phyloP scores from a whole-genome alignment of 257 asterid genomes.

The Capsicum baccatum region DNA sequence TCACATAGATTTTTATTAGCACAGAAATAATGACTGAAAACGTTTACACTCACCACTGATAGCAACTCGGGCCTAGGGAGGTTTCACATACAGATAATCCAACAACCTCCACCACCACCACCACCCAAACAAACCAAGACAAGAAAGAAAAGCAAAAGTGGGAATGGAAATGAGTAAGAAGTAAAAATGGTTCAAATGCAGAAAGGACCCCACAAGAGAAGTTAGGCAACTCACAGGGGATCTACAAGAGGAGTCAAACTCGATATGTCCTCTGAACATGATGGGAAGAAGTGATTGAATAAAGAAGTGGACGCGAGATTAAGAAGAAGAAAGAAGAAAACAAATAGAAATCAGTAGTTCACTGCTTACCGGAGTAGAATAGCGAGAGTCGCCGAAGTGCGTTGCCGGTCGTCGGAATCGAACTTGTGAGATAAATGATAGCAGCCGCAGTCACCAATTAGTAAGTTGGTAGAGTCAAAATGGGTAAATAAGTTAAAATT shows the following conservation, averaged over 20 bases:
- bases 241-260: constrained; percentile 92
- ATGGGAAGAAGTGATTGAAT: constrained; percentile 94
- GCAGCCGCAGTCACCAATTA: too few relatives aligned
- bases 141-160: not conserved
- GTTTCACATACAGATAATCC: not conserved
- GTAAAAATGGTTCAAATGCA: constrained; percentile 3
- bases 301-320: too few relatives aligned
- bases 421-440: too few relatives aligned
- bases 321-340: too few relatives aligned
- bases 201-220: constrained; percentile 29
- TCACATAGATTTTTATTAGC: not conserved
- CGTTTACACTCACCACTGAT: not conserved
- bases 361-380: too few relatives aligned
- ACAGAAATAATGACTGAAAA: not conserved
- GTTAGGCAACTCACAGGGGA: constrained; percentile 73
- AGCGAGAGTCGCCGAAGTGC: too few relatives aligned
- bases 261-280: constrained; percentile 90
- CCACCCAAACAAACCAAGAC: not conserved
- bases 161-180: not conserved
- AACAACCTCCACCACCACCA: not conserved
- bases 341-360: too few relatives aligned
- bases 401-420: too few relatives aligned
- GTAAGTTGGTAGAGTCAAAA: too few relatives aligned
- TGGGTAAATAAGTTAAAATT: too few relatives aligned
- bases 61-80: not conserved